Percentiles rank a stretch among this genome's conserved stretches.
phyloP scores from a whole-genome alignment of 2,329 filamentous ascomycete species.

The Didymella arachidicola region DNA sequence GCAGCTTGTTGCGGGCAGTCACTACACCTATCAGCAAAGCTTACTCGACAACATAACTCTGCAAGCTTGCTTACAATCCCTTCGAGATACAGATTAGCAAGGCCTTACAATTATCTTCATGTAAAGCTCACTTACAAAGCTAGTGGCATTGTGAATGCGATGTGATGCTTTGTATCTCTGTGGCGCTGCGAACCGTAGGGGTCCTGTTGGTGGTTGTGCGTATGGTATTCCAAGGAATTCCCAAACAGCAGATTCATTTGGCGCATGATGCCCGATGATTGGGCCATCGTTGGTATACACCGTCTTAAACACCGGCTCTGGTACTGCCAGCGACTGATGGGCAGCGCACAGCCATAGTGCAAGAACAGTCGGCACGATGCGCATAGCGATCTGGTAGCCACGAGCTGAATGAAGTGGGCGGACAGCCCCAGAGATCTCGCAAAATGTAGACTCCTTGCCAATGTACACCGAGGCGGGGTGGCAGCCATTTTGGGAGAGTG shows the following conservation, averaged over 20 bases:
- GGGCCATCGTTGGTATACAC: slow-evolving; percentile 23
- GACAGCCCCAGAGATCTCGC: not conserved
- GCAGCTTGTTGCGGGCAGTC: slow-evolving; percentile 34
- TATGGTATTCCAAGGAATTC: slow-evolving; percentile 49
- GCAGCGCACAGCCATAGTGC: not conserved
- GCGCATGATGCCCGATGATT: slow-evolving; percentile 36
- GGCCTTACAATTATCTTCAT: not conserved
- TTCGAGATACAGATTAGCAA: slow-evolving; percentile 3
- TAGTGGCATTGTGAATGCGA: slow-evolving; percentile 18
- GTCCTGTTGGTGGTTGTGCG: slow-evolving; percentile 42
- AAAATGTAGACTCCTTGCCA: not conserved
- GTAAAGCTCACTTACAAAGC: slow-evolving; percentile 21
- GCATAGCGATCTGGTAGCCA: not conserved
- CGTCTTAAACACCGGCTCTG: not conserved
- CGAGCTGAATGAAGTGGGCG: not conserved
- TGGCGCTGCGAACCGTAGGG: slow-evolving; percentile 42
- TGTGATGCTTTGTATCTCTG: slow-evolving; percentile 24
- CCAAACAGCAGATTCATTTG: slow-evolving; percentile 27
- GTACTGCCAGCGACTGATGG: not conserved
- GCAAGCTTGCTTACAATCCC: slow-evolving; percentile 24
- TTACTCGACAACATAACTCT: not conserved
- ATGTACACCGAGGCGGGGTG: slow-evolving; percentile 31
- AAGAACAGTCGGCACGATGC: not conserved
- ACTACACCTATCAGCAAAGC: slow-evolving; percentile 20
- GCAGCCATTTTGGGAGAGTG: not conserved